Conservation (phyloP, 2,329 filamentous ascomycete species). For the Phoma sp. region DNA sequence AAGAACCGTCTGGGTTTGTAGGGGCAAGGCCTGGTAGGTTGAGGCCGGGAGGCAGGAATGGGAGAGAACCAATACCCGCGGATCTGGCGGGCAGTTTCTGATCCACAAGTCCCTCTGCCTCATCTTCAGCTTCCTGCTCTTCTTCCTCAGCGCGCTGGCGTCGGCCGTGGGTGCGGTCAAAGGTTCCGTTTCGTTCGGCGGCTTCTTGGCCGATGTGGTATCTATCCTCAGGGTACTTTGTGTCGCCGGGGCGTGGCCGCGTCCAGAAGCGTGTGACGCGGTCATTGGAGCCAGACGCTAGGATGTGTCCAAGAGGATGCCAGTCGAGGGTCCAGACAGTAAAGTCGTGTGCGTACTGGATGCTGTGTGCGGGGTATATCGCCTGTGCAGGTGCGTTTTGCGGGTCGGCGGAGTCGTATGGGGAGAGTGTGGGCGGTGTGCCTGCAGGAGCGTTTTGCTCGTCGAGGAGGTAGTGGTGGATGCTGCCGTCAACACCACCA, state of each 20-base stretch:
- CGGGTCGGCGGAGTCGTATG: slow-evolving; percentile 83
- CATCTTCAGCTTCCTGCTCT: slow-evolving; percentile 91
- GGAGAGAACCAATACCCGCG: slow-evolving; percentile 52
- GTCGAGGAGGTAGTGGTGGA: slow-evolving; percentile 95
- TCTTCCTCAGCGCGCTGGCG: slow-evolving; percentile 88
- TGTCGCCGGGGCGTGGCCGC: slow-evolving; percentile 84
- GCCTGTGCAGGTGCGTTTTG: slow-evolving; percentile 82
- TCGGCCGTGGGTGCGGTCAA: slow-evolving; percentile 79
- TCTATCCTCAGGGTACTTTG: slow-evolving; percentile 83
- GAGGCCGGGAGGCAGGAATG: slow-evolving; percentile 68
- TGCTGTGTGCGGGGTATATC: slow-evolving; percentile 88
- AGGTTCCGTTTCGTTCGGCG: slow-evolving; percentile 94
- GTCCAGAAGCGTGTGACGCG: slow-evolving; percentile 98
- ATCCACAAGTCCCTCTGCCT: slow-evolving; percentile 89
- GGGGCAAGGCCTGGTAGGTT: slow-evolving; percentile 43
- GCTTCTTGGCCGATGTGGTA: slow-evolving; percentile 96
- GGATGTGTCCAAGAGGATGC: slow-evolving; percentile 94
- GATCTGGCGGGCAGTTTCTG: slow-evolving; percentile 78
- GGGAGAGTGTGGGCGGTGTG: slow-evolving; percentile 74
- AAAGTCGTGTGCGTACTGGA: slow-evolving; percentile 89
- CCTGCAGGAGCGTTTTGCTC: slow-evolving; percentile 87
- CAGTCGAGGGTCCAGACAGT: slow-evolving; percentile 98
- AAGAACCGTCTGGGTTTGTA: slow-evolving; percentile 51
- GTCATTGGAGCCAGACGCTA: slow-evolving; percentile 95
- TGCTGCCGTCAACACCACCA: slow-evolving; percentile 85